Base-by-base conservation (phyloP, 176 grass and related monocot species). In the Miscanthus lutarioriparius region DNA sequence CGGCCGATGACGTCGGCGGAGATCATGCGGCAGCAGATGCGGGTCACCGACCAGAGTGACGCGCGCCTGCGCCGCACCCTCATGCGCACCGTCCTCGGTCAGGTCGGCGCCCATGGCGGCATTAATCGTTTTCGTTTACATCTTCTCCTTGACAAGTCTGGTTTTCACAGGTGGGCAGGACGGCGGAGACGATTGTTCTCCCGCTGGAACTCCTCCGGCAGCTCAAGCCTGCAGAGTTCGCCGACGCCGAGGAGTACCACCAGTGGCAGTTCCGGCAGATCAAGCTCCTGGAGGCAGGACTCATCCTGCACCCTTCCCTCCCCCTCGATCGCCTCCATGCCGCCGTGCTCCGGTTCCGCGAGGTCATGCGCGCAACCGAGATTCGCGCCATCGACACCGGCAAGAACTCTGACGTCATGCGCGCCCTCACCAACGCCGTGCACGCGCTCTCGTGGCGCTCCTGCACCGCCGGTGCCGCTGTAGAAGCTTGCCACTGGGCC, bases 1-100 rank as follows among this genome's bases (percentile, higher is more conserved):
- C 86, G 93, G 49, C 93, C 87, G 7, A 93, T 98, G 96, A 98
- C 96, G 1, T 94, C 93, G 19, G 91, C 91, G 25, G 96, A 94
- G 87, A 98, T 98, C 41, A 98, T 95, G 91, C 87, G 93, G 75
- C 93, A 90, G 78, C 96, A 95, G 74, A 98, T 98, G 93, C 72
- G 89, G 25, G 91, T 98, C 23, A 90, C 93, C 9, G 93, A 98
- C 8, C 86, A 90, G 58, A 95, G 89, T 32, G 93, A 98, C 80
- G 83, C 76, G 63, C 89, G 93, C 62, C 87, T 98, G 7, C 88
- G 93, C 28, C 83, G 89, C 78, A 98, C 93, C 64, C 89, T 98
- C 69, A 93, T 92, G 89, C 93, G 93, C 36, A 85, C 93, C 87
- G 71, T 95, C 78, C 86, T 94, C 49, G 93, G 93, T 3, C 91